phyloP scores from a whole-genome alignment of 2,329 filamentous ascomycete species.

The Ceratocystis harringtonii region DNA sequence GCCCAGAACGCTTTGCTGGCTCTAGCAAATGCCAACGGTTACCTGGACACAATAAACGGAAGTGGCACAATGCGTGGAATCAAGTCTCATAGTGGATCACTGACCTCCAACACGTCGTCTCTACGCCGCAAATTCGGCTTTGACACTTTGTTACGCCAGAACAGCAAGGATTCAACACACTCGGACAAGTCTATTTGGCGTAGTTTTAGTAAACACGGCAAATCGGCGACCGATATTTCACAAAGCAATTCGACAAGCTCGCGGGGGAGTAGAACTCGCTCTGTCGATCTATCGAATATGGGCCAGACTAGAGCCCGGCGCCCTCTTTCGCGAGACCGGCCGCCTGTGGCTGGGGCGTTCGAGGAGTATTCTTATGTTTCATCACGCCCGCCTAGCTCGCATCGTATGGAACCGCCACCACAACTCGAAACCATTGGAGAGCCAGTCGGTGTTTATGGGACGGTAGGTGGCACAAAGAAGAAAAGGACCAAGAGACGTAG shows the following conservation, averaged over 20 bases:
- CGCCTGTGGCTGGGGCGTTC: conserved; percentile 46
- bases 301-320: conserved; percentile 27
- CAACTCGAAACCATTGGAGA: conserved; percentile 46
- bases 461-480: conserved; percentile 26
- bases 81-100: conserved; percentile 54
- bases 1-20: conserved; percentile 16
- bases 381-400: conserved; percentile 40
- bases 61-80: conserved; percentile 33
- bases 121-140: conserved; percentile 73
- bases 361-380: conserved; percentile 32
- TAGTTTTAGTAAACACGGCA: conserved; percentile 57
- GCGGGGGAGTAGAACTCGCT: conserved; percentile 47
- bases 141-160: conserved; percentile 59
- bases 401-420: conserved; percentile 34
- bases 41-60: conserved; percentile 39
- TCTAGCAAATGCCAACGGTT: conserved; percentile 28
- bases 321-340: conserved; percentile 44
- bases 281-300: conserved; percentile 46
- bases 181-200: conserved; percentile 53
- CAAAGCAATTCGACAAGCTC: conserved; percentile 17
- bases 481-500: conserved; percentile 69
- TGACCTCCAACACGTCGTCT: conserved; percentile 77
- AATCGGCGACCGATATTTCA: conserved; percentile 16
- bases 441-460: conserved; percentile 31
- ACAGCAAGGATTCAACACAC: conserved; percentile 41